phyloP scores from a whole-genome alignment of 805 yeast species.

The Kazachstania kunashirensis region DNA sequence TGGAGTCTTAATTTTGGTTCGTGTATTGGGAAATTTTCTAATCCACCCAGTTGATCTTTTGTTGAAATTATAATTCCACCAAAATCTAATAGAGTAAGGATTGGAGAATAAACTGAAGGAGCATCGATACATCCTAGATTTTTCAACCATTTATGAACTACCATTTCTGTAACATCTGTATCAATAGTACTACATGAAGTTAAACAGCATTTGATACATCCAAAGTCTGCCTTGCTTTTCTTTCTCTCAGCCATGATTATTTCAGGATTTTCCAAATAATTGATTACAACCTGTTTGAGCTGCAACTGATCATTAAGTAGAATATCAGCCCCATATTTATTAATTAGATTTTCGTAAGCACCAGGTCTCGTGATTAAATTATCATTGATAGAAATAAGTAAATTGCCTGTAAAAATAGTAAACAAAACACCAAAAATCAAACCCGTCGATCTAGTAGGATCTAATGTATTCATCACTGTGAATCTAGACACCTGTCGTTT shows the following conservation, averaged over 20 bases:
- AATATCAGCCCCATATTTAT: conserved; percentile 60
- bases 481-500: conserved; percentile 30
- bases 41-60: conserved; percentile 66
- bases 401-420: conserved; percentile 77
- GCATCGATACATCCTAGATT: conserved; percentile 82
- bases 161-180: conserved; percentile 82
- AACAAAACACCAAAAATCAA: conserved; percentile 70
- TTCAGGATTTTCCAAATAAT: conserved; percentile 84
- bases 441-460: conserved; percentile 75
- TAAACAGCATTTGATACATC: conserved; percentile 78
- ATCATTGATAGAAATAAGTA: conserved; percentile 71
- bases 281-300: conserved; percentile 80
- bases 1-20: conserved; percentile 20
- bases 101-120: conserved; percentile 72
- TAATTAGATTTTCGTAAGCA: conserved; percentile 69
- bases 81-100: conserved; percentile 80
- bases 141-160: conserved; percentile 80
- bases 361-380: conserved; percentile 72
- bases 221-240: conserved; percentile 64
- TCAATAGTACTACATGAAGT: conserved; percentile 85
- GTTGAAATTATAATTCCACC: conserved; percentile 93
- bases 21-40: conserved; percentile 27
- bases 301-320: conserved; percentile 80
- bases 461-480: conserved; percentile 54
- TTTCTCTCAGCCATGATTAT: conserved; percentile 65